phyloP scores from a whole-genome alignment of 768 basidiomycete species.

The Tremella fuciformis region DNA sequence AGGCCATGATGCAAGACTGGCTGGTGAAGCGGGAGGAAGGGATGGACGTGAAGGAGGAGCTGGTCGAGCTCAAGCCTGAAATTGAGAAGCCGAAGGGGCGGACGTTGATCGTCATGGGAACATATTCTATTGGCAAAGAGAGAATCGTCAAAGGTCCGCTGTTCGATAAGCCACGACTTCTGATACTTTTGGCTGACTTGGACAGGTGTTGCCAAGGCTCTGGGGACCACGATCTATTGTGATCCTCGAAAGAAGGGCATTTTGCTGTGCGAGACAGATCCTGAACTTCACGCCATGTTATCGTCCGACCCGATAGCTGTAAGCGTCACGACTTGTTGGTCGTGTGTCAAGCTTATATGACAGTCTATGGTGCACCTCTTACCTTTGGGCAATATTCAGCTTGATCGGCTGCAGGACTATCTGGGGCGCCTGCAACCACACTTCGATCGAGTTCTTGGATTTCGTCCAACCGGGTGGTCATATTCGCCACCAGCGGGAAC shows the following conservation, averaged over 20 bases:
- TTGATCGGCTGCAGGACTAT: slow-evolving; percentile 75
- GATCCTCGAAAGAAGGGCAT: slow-evolving; percentile 79
- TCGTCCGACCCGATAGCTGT: slow-evolving; percentile 70
- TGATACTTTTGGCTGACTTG: not conserved
- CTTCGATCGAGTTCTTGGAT: slow-evolving; percentile 72
- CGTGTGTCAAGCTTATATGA: not conserved
- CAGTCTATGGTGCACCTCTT: slow-evolving; percentile 74
- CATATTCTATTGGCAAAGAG: slow-evolving; percentile 97
- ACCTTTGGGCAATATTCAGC: slow-evolving; percentile 67
- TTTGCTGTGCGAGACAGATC: slow-evolving; percentile 77
- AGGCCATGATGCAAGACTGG: slow-evolving; percentile 52
- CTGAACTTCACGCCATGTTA: slow-evolving; percentile 73
- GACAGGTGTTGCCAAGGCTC: slow-evolving; percentile 75
- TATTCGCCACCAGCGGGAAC: slow-evolving; percentile 66
- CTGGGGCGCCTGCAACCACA: slow-evolving; percentile 68
- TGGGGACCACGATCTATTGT: slow-evolving; percentile 81
- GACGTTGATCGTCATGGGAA: slow-evolving; percentile 55
- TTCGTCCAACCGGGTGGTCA: slow-evolving; percentile 97
- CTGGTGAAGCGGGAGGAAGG: slow-evolving; percentile 48
- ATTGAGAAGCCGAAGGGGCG: slow-evolving; percentile 33
- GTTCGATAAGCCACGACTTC: slow-evolving; percentile 11
- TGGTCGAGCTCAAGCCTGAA: slow-evolving; percentile 22
- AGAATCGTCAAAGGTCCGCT: slow-evolving; percentile 84
- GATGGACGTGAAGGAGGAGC: slow-evolving; percentile 30
- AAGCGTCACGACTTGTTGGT: not conserved